phyloP scores from a whole-genome alignment of 1,284 basidiomycete species.

The Volvariella volvacea region DNA sequence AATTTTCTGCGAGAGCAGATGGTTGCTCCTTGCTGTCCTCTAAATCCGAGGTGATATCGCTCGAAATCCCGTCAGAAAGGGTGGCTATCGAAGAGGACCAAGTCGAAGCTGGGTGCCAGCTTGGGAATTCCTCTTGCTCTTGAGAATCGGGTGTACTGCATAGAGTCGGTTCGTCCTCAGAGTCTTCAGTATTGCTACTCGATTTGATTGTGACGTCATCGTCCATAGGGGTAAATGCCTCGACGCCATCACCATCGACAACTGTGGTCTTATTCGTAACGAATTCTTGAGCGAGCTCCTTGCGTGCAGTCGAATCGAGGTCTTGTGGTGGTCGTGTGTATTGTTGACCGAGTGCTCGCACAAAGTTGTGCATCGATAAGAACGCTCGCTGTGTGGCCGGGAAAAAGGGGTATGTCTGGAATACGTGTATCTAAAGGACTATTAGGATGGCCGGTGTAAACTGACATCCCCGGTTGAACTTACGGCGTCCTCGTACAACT shows the following conservation, averaged over 20 bases:
- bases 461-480: constrained; percentile 25
- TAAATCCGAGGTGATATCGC: constrained; percentile 5
- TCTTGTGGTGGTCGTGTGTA: constrained; percentile 40
- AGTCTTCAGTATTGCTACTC: constrained; percentile 16
- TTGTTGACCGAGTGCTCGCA: constrained; percentile 50
- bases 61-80: neutral
- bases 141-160: no score
- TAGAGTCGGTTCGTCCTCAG: constrained; percentile 14
- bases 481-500: constrained; percentile 91
- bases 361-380: constrained; percentile 69
- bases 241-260: constrained; percentile 61
- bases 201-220: constrained; percentile 31
- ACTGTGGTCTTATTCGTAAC: constrained; percentile 55
- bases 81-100: no score
- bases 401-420: constrained; percentile 85
- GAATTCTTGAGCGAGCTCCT: constrained; percentile 57
- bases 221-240: constrained; percentile 32
- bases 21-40: no score
- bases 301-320: constrained; percentile 50
- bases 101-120: no score
- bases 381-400: constrained; percentile 70
- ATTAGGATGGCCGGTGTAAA: constrained; percentile 6
- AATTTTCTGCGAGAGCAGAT: neutral
- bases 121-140: constrained; percentile 13
- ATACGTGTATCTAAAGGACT: constrained; percentile 71